Conservation (phyloP, 148 eudicot species). For the Heliamphora exappendiculata region DNA sequence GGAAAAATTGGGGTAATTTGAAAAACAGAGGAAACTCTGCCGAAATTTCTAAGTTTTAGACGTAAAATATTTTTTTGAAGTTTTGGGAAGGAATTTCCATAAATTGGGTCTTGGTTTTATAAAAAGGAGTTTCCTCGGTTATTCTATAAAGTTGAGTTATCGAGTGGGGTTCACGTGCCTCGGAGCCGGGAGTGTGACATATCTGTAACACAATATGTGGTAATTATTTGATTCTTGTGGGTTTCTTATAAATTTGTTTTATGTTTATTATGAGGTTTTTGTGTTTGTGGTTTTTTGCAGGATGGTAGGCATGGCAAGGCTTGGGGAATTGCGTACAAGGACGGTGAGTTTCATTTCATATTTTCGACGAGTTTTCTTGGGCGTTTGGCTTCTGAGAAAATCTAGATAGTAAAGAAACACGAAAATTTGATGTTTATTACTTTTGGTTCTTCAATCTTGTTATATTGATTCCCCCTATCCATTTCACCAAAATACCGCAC, state of each 20-base stretch:
- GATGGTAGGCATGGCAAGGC: constrained; percentile 95
- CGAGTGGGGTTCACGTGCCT: too few species aligned
- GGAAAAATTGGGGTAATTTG: too few species aligned
- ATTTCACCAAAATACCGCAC: neutral
- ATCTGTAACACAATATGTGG: too few species aligned
- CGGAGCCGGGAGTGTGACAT: too few species aligned
- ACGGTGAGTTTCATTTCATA: constrained; percentile 42
- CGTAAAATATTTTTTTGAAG: too few species aligned
- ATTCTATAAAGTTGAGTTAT: too few species aligned
- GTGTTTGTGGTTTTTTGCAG: constrained; percentile 37
- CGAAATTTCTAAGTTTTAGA: too few species aligned
- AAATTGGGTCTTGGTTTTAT: too few species aligned
- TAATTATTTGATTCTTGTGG: neutral
- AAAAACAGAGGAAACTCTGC: too few species aligned
- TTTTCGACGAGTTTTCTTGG: neutral
- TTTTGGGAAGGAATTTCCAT: too few species aligned
- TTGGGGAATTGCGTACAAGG: constrained; percentile 80
- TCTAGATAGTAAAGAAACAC: neutral
- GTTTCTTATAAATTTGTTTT: constrained; percentile 10
- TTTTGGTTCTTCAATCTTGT: neutral
- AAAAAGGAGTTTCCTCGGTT: too few species aligned
- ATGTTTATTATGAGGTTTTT: neutral
- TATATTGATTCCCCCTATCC: neutral
- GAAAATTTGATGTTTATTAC: neutral
- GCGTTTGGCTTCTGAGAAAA: neutral